Conservation (phyloP, 768 basidiomycete species). For the Lactarius sanguifluus region DNA sequence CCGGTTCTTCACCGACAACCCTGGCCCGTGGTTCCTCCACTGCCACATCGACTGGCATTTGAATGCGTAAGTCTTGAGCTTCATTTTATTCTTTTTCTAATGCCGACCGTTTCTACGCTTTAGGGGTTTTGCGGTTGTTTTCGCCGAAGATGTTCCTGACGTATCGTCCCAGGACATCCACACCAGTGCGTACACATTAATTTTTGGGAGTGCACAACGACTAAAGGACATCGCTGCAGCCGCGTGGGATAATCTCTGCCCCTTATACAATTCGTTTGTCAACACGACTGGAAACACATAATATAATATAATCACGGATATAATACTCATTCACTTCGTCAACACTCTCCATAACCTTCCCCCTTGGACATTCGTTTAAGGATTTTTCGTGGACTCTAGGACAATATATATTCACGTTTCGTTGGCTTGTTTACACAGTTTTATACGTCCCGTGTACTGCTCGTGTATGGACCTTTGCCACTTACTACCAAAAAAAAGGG, state of each 20-base stretch:
- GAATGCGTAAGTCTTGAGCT: constrained; percentile 2
- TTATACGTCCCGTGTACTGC: not conserved
- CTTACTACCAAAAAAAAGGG: not conserved
- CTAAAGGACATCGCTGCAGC: constrained; percentile 7
- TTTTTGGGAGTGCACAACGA: not conserved
- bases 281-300: not conserved
- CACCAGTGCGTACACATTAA: constrained; percentile 7
- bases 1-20: constrained; percentile 36
- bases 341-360: not conserved
- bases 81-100: not conserved
- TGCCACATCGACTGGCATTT: constrained; percentile 39
- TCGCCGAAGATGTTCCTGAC: constrained; percentile 26
- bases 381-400: not conserved
- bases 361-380: not conserved
- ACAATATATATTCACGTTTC: not conserved
- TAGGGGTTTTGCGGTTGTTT: constrained; percentile 28
- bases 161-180: constrained; percentile 2
- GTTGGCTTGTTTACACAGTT: not conserved
- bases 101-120: not conserved
- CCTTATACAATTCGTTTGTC: constrained; percentile 17
- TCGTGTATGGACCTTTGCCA: not conserved
- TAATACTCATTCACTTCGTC: not conserved
- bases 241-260: constrained; percentile 24
- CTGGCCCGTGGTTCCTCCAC: constrained; percentile 36
- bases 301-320: not conserved